These are phyloP conservation scores for Umbelopsis sp. DNA, from an alignment of 371 early-diverging fungal species.

Conservation along the genomic window DNA sequence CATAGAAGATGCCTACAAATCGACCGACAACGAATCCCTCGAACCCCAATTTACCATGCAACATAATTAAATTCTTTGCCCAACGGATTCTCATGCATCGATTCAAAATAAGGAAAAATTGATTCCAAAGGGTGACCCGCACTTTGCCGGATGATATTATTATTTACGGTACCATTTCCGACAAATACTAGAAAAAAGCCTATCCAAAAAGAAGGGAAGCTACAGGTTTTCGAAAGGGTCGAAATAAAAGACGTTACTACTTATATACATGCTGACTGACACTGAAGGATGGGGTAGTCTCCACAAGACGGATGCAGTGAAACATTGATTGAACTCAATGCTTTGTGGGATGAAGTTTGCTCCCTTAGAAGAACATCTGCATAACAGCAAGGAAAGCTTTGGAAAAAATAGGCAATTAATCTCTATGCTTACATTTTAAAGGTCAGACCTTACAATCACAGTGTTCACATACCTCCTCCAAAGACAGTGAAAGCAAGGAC, in stretches of 20 bases:
- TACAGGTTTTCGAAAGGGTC: background rate
- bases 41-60: background rate
- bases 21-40: background rate
- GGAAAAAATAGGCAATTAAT: background rate
- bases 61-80: background rate
- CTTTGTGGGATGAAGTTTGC: background rate
- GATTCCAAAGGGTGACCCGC: background rate
- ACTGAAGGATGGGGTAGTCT: background rate
- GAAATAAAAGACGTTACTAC: background rate
- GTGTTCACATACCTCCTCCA: background rate
- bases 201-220: background rate
- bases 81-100: background rate
- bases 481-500: background rate
- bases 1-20: slow-evolving; percentile 28
- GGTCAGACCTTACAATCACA: background rate
- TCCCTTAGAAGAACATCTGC: slow-evolving; percentile 4
- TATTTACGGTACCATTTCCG: background rate
- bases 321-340: background rate
- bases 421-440: background rate
- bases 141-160: background rate
- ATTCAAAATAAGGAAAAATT: background rate
- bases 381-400: slow-evolving; percentile 13
- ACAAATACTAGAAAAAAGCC: background rate
- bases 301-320: background rate
- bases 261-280: background rate